A percentile compares a stretch with the other conserved stretches of the same genome.
These are phyloP conservation scores for Miamiensis avidus DNA, from an alignment of 169 alveolate species.

Conservation along the genomic window DNA sequence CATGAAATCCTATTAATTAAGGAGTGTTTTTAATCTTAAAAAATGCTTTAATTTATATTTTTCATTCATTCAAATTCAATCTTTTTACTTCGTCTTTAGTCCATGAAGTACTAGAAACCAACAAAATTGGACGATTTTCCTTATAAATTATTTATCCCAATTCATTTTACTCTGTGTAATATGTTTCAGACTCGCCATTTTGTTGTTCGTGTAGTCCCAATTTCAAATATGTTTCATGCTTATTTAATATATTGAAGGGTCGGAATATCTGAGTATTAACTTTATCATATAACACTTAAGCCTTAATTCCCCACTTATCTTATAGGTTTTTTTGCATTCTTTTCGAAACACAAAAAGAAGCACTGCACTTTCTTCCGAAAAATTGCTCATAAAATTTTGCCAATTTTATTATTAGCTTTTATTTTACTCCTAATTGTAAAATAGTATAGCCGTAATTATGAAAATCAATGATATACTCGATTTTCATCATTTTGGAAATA, in stretches of 20 bases:
- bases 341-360: slow-evolving; percentile 88
- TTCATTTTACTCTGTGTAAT: slow-evolving; percentile 14
- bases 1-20: background rate
- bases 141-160: background rate
- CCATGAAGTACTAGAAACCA: slow-evolving; percentile 90
- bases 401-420: slow-evolving; percentile 49
- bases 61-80: no score
- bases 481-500: slow-evolving; percentile 59
- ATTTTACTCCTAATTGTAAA: slow-evolving; percentile 59
- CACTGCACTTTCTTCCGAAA: slow-evolving; percentile 78
- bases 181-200: slow-evolving; percentile 4
- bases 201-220: slow-evolving; percentile 20
- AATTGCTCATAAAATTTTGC: slow-evolving; percentile 73
- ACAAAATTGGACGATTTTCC: slow-evolving; percentile 76
- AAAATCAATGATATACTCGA: slow-evolving; percentile 86
- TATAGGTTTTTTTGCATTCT: slow-evolving; percentile 83
- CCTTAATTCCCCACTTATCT: slow-evolving; percentile 67
- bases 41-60: background rate
- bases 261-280: slow-evolving; percentile 71
- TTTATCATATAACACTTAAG: slow-evolving; percentile 85
- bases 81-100: slow-evolving; percentile 84
- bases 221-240: slow-evolving; percentile 55
- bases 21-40: no score
- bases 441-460: slow-evolving; percentile 92
- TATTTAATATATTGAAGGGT: slow-evolving; percentile 43